Evolutionary conservation across 2,329 filamentous ascomycete genomes (phyloP), one percentile per base, ranked within the genome.

Genomic region (Xylaria sp.): DNA sequence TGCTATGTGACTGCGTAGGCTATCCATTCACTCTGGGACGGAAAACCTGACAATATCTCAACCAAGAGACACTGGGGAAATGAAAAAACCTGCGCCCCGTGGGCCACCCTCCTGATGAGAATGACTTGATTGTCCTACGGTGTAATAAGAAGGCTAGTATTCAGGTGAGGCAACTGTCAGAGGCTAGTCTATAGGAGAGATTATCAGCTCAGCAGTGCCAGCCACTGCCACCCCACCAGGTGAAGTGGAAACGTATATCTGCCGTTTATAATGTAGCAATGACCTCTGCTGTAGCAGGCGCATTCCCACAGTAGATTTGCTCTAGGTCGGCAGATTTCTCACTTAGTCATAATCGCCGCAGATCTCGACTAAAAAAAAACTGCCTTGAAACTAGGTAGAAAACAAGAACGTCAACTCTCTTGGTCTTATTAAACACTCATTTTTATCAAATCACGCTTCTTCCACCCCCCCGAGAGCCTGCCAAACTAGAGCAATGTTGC

Each of bases 241-340:
- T 29, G 48, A 63, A 63, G 50, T 54, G 37, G 35, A 63, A 63
- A 63, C 48, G 10, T 50, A 61, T 53, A 10, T 27, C 18, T 51
- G 29, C 51, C 1, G 18, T 37, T 40, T n/a, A 23, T 32, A 53
- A 62, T 29, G n/a, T 29, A 35, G 42, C 58, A n/a, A 2, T 53
- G 35, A 23, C 47, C n/a, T 29, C 29, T 10, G 59, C 35, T 54
- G 35, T 44, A 32, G 16, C 48, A 44, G 9, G 47, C 1, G 16
- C 47, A 54, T 32, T 21, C 25, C 18, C 23, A 21, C 35, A 10
- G 35, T 42, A 9, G 29, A 32, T 32, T 8, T 32, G 37, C 37
- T 10, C 37, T 42, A 5, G 37, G 37, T 42, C 37, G 37, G 37
- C 37, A 8, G 37, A 42, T 42, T 16, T 42, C 37, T 10, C 12